Conservation (phyloP, 495 filamentous ascomycete species). For the Penicillium angulare region DNA sequence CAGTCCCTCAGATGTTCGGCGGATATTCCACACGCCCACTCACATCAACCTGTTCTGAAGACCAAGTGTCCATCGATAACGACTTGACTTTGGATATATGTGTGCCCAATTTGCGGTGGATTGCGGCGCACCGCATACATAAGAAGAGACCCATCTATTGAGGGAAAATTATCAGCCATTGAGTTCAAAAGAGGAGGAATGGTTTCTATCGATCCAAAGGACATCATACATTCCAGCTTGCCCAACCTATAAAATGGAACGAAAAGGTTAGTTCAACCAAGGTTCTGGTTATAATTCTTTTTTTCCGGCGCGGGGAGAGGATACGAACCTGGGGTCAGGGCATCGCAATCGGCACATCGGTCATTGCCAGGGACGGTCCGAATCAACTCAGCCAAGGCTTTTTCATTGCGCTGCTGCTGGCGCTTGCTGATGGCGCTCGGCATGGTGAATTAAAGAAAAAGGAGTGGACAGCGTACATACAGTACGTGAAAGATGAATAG, state of each 20-base stretch:
- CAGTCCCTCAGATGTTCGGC: no score
- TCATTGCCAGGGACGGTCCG: constrained; percentile 88
- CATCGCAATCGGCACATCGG: constrained; percentile 88
- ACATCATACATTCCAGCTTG: constrained; percentile 89
- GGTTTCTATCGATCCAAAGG: background rate
- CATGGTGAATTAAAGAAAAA: constrained; percentile 40
- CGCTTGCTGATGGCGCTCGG: constrained; percentile 73
- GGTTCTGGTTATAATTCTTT: background rate
- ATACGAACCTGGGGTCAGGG: constrained; percentile 82
- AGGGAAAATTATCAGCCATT: constrained; percentile 22
- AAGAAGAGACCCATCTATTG: constrained; percentile 88
- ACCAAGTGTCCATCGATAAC: constrained; percentile 96
- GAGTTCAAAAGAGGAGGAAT: background rate
- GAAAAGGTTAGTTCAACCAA: background rate
- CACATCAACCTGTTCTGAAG: constrained; percentile 93
- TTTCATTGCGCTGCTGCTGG: constrained; percentile 95
- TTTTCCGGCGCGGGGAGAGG: background rate
- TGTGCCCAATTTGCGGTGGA: constrained; percentile 96
- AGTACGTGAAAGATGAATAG: constrained; percentile 17
- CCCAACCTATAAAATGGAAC: constrained; percentile 69
- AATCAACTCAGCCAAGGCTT: constrained; percentile 84
- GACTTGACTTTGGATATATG: constrained; percentile 99
- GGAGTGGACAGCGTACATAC: constrained; percentile 19
- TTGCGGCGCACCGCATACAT: constrained; percentile 93
- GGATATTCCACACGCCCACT: constrained; percentile 16